Base-by-base conservation (phyloP, 176 grass and related monocot species). In the Alopecurus myosuroides region DNA sequence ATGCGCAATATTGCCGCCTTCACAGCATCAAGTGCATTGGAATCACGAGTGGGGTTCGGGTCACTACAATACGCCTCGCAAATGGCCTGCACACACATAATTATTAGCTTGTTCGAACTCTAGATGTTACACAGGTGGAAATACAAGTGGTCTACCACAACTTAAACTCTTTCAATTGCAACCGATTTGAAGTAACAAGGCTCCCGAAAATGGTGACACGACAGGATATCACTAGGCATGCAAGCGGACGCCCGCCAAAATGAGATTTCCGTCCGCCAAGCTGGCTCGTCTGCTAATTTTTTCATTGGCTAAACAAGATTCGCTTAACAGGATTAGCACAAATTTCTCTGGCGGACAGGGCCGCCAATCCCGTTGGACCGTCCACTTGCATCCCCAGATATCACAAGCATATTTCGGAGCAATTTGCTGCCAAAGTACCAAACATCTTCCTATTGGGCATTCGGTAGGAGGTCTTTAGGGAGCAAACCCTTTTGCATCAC, bases 61-160 rank as follows among this genome's bases (percentile, higher is more conserved):
- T 94, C 97, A 65, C 92, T 89, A 44, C 91, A 92, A 71, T 91
- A 98, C 58, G 86, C 88, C 81, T 87, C 89, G 70, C 93, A 98
- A 44, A 98, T 85, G 23, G 91, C 91, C 97, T 98, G 91, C 77
- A 85, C 11, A 79, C 71, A 78, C 40, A 88, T 9, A n/a, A 52
- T 34, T 82, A 25, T 66, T 48, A 56, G 46, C 73, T 74, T 20
- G 41, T 36, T 62, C 19, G 41, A 15, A 30, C 52, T 34, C 49
- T 2, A 78, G 45, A 23, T 45, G 49, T 74, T 63, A 40, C 48
- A 60, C 0, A 71, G 50, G 34, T 41, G 30, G 34, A 86, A 19
- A 58, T 42, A 85, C 11, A 37, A 10, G 60, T 33, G 3, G 33
- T 77, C 78, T 49, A 29, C 26, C 42, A 77, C 11, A 45, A 84